Evolutionary conservation across 2,329 filamentous ascomycete genomes (phyloP).

Genomic region (Colletotrichum spaethianum): DNA sequence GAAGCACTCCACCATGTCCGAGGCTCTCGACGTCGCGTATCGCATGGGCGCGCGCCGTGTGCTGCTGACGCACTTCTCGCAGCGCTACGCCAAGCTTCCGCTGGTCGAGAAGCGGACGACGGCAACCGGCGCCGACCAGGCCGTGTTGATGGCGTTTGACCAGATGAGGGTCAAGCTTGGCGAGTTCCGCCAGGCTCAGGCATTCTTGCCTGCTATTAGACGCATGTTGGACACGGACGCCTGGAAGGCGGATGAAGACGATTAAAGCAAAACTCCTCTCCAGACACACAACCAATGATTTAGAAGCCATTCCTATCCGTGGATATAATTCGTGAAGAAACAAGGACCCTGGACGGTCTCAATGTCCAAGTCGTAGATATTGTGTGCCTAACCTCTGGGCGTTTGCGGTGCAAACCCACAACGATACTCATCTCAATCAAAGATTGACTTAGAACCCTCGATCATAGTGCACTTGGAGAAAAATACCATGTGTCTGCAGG

Average conservation of each 20-base stretch:
- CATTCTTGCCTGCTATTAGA: constrained; percentile 72
- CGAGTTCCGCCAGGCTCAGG: constrained; percentile 77
- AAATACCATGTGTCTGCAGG: no score
- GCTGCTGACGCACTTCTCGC: constrained; percentile 93
- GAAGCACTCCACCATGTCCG: constrained; percentile 89
- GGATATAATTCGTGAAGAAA: background rate
- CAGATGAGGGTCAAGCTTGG: constrained; percentile 81
- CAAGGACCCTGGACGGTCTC: no score
- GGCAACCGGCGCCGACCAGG: constrained; percentile 64
- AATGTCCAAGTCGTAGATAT: no score
- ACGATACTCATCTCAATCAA: no score
- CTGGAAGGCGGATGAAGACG: background rate
- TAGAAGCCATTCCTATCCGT: background rate
- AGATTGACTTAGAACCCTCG: no score
- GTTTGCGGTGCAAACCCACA: no score
- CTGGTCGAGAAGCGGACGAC: constrained; percentile 57
- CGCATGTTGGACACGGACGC: constrained; percentile 65
- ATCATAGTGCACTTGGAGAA: no score
- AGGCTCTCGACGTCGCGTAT: constrained; percentile 84
- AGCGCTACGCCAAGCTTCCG: constrained; percentile 87
- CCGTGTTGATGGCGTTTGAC: constrained; percentile 82
- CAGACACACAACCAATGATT: background rate
- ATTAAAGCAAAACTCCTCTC: background rate
- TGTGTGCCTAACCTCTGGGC: no score
- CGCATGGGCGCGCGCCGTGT: constrained; percentile 85